Evolutionary conservation across 2,329 filamentous ascomycete genomes (phyloP), one percentile per base, ranked within the genome.

Genomic region (Clarireedia monteithiana): DNA sequence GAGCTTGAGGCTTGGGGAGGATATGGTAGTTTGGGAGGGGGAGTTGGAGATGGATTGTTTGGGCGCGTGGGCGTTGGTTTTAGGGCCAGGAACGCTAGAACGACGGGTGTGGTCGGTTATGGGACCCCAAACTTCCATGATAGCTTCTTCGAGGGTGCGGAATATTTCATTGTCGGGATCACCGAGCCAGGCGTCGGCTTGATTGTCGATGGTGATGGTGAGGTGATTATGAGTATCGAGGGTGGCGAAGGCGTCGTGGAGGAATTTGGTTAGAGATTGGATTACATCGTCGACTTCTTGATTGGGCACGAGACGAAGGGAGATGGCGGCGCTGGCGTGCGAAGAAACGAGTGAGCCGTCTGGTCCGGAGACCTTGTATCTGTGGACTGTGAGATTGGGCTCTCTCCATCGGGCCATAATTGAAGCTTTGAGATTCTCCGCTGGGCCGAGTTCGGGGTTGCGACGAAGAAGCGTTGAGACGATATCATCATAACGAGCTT

Each of bases 321-420:
- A 96, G 36, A 99, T 82, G 50, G 91, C 86, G 5, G 91, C 91
- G 65, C 87, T 92, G 7, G 92, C 94, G 63, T 91, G 85, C 60
- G 89, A 86, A 44, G 92, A 95, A 59, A 99, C 95, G 27, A 97
- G 84, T 48, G 91, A 94, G 1, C 91, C 89, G 63, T 95, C 94
- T 0, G 90, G 91, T 0, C 92, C 92, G 0, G 91, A 96, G 0
- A 92, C 91, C 66, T 95, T 90, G 70, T 97, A 91, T 6, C 89
- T 82, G 72, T 99, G 94, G 45, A 97, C 88, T 0, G 94, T 97
- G 52, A 99, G 76, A 50, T 95, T 96, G 0, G 94, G 91, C 67
- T 97, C 91, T 23, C 94, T 85, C 94, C 94, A 99, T 56, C 91
- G 82, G 10, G 91, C 88, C 87, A 96, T 95, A 5, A 99, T 78